Percentiles rank a stretch among this genome's conserved stretches.
phyloP scores from a whole-genome alignment of 257 asterid species.

The Rauvolfia tetraphylla region DNA sequence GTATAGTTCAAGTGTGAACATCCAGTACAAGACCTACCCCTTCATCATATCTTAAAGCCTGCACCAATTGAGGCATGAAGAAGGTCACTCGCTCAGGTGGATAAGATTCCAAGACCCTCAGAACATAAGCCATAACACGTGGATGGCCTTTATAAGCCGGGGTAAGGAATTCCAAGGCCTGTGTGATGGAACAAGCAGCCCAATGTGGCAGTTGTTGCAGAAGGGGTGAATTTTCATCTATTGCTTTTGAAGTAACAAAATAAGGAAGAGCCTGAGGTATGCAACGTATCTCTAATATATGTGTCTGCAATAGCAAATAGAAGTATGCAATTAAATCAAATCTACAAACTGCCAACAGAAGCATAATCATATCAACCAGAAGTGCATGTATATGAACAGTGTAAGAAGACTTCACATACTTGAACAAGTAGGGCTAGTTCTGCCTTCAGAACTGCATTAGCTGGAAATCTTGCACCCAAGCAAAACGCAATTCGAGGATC shows the following conservation, averaged over 20 bases:
- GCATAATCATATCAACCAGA: not conserved
- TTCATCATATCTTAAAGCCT: slow-evolving; percentile 91
- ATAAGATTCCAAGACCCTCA: slow-evolving; percentile 96
- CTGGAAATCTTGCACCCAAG: slow-evolving; percentile 89
- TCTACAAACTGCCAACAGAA: not conserved
- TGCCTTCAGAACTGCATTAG: slow-evolving; percentile 71
- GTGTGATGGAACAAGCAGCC: slow-evolving; percentile 98
- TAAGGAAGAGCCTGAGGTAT: slow-evolving; percentile 96
- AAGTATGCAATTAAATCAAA: not conserved
- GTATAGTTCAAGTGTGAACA: not conserved
- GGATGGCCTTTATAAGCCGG: slow-evolving; percentile 97
- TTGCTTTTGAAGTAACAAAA: slow-evolving; percentile 91
- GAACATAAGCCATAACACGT: slow-evolving; percentile 99
- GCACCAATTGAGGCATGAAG: slow-evolving; percentile 99
- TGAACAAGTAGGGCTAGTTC: slow-evolving; percentile 84
- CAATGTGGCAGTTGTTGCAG: slow-evolving; percentile 98
- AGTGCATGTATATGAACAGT: slow-evolving; percentile 4
- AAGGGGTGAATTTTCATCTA: slow-evolving; percentile 87
- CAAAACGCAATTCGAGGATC: slow-evolving; percentile 88
- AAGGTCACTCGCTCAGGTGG: slow-evolving; percentile 96
- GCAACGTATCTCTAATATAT: slow-evolving; percentile 74
- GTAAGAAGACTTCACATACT: slow-evolving; percentile 45
- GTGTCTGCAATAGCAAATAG: slow-evolving; percentile 44
- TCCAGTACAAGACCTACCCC: slow-evolving; percentile 48
- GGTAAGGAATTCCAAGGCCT: slow-evolving; percentile 92